Percentiles rank a stretch among this genome's conserved stretches.
phyloP scores from a whole-genome alignment of 495 filamentous ascomycete genomes.

The Usnea hakonensis region DNA sequence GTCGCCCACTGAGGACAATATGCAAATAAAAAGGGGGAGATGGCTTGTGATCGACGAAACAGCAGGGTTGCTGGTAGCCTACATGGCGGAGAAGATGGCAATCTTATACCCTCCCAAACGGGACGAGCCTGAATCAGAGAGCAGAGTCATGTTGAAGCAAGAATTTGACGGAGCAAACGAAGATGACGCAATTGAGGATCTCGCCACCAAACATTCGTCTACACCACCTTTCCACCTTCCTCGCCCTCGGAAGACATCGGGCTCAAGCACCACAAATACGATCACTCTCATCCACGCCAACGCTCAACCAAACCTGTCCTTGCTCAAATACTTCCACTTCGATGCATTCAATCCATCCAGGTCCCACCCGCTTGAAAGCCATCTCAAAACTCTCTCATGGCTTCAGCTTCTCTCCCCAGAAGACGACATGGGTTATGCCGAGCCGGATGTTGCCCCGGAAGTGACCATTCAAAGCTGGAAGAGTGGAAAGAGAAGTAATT shows the following conservation, averaged over 20 bases:
- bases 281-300: conserved; percentile 84
- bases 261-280: conserved; percentile 59
- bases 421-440: conserved; percentile 60
- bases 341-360: conserved; percentile 59
- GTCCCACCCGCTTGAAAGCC: conserved; percentile 68
- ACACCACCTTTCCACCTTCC: not conserved
- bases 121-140: conserved; percentile 29
- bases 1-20: not conserved
- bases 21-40: conserved; percentile 47
- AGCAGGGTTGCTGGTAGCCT: conserved; percentile 74
- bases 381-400: conserved; percentile 81
- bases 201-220: not conserved
- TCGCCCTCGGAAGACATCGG: conserved; percentile 4
- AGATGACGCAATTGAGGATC: conserved; percentile 4
- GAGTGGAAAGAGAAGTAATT: conserved; percentile 64
- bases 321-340: conserved; percentile 81
- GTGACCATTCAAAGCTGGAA: conserved; percentile 58
- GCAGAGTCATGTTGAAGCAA: conserved; percentile 3
- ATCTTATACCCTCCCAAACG: conserved; percentile 54
- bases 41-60: conserved; percentile 92
- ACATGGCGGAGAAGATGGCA: conserved; percentile 86
- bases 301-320: conserved; percentile 77
- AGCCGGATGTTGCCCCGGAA: conserved; percentile 45
- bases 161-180: conserved; percentile 10
- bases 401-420: conserved; percentile 74